These are phyloP conservation scores for Butyriboletus appendiculatus DNA, from an alignment of 1,284 basidiomycete genomes.

Conservation along the genomic window DNA sequence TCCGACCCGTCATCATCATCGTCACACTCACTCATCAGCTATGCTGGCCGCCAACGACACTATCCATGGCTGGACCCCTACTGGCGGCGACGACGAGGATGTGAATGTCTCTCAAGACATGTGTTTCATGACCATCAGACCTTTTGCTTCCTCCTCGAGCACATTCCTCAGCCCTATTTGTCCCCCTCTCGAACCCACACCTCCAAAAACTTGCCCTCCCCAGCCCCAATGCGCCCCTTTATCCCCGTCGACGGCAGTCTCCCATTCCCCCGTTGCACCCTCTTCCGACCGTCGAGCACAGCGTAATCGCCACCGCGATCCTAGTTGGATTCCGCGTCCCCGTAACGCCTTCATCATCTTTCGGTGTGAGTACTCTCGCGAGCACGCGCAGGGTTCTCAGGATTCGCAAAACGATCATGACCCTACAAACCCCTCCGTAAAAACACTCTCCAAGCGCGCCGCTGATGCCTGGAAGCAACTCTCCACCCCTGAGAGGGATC, in stretches of 20 bases:
- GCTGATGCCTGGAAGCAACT: conserved; percentile 61
- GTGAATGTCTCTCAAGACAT: conserved; percentile 24
- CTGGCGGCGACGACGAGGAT: conserved; percentile 31
- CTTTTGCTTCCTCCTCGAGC: conserved; percentile 6
- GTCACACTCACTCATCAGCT: neutral
- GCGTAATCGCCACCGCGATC: conserved; percentile 40
- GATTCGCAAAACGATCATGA: conserved; percentile 26
- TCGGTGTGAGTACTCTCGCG: conserved; percentile 67
- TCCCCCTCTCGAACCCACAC: conserved; percentile 13
- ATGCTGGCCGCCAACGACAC: conserved; percentile 16
- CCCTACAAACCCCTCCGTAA: conserved; percentile 17
- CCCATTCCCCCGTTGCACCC: conserved; percentile 19
- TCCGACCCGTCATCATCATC: neutral
- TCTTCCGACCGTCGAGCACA: conserved; percentile 36
- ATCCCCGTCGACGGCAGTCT: neutral
- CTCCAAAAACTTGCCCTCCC: neutral
- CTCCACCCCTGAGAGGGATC: conserved; percentile 43
- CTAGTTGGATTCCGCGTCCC: conserved; percentile 78
- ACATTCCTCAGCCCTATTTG: conserved; percentile 13
- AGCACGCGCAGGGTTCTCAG: conserved; percentile 30
- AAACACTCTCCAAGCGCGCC: conserved; percentile 64
- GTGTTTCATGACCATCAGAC: conserved; percentile 10
- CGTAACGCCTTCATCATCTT: conserved; percentile 90
- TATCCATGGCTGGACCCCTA: conserved; percentile 32
- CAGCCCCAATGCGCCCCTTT: neutral